Percentiles rank a stretch among this genome's conserved stretches.
Evolutionary conservation across 768 basidiomycete genomes (phyloP).

Genomic region (Cyathus striatus): DNA sequence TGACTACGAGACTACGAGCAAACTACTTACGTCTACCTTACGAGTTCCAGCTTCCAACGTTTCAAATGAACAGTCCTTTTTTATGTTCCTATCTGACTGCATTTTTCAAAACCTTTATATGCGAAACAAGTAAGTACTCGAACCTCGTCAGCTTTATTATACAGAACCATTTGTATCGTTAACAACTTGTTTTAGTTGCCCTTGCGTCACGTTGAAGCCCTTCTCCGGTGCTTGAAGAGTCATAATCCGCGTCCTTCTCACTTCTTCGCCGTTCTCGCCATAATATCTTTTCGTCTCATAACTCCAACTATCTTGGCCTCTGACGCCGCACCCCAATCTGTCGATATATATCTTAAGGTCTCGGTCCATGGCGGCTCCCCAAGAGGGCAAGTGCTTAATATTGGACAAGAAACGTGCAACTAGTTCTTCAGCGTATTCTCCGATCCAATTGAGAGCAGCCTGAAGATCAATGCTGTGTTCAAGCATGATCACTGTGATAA

Average conservation of each 20-base stretch:
- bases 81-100: no score
- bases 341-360: slow-evolving; percentile 27
- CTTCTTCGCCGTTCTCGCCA: slow-evolving; percentile 17
- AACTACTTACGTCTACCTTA: no score
- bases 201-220: background rate
- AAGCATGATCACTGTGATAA: slow-evolving; percentile 35
- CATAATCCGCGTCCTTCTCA: slow-evolving; percentile 17
- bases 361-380: slow-evolving; percentile 23
- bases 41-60: no score
- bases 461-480: slow-evolving; percentile 25
- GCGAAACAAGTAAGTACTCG: no score
- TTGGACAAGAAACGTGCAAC: slow-evolving; percentile 24
- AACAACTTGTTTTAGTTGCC: no score
- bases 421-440: slow-evolving; percentile 20
- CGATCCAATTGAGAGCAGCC: slow-evolving; percentile 31
- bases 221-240: background rate
- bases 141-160: no score
- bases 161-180: no score
- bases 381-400: slow-evolving; percentile 23
- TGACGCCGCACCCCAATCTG: slow-evolving; percentile 32
- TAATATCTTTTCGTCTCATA: slow-evolving; percentile 36
- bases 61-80: no score
- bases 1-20: no score
- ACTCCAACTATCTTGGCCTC: slow-evolving; percentile 31
- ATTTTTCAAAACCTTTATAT: no score